Conservation (phyloP, 2,329 filamentous ascomycete species). For the Fusarium albidum region DNA sequence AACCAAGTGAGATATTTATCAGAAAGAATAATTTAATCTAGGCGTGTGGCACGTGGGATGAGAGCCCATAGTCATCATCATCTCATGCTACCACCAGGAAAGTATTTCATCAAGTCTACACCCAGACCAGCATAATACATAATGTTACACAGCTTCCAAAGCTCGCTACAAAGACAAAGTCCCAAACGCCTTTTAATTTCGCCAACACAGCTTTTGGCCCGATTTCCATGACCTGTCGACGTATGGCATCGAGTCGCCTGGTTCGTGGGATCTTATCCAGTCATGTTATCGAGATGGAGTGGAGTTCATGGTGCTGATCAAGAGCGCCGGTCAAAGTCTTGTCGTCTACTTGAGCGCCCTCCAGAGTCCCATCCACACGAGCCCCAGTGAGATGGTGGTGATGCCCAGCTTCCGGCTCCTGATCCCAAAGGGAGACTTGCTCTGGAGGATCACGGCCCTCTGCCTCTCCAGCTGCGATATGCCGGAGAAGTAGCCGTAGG, state of each 20-base stretch:
- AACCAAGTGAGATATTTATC: too few relatives aligned
- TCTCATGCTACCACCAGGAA: too few relatives aligned
- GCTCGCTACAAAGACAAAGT: not conserved
- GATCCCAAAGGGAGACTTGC: slow-evolving; percentile 77
- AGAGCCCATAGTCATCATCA: too few relatives aligned
- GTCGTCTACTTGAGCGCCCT: slow-evolving; percentile 61
- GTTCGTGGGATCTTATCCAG: slow-evolving; percentile 4
- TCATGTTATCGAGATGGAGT: slow-evolving; percentile 8
- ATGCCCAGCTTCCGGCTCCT: slow-evolving; percentile 74
- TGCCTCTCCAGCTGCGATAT: slow-evolving; percentile 75
- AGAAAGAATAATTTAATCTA: too few relatives aligned
- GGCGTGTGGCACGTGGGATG: too few relatives aligned
- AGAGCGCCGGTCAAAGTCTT: too few relatives aligned
- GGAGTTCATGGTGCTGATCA: slow-evolving; percentile 11
- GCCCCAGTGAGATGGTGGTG: slow-evolving; percentile 69
- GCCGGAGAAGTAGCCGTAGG: slow-evolving; percentile 80
- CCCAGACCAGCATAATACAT: not conserved
- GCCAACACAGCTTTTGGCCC: not conserved
- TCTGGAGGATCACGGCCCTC: slow-evolving; percentile 70
- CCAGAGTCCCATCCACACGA: slow-evolving; percentile 77
- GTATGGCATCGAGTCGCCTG: not conserved
- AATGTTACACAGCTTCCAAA: not conserved
- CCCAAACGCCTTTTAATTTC: slow-evolving; percentile 4
- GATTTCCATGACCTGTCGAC: not conserved
- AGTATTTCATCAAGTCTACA: not conserved